These are phyloP conservation scores for Globisporangium splendens DNA, from an alignment of 352 stramenopile species.

Conservation along the genomic window DNA sequence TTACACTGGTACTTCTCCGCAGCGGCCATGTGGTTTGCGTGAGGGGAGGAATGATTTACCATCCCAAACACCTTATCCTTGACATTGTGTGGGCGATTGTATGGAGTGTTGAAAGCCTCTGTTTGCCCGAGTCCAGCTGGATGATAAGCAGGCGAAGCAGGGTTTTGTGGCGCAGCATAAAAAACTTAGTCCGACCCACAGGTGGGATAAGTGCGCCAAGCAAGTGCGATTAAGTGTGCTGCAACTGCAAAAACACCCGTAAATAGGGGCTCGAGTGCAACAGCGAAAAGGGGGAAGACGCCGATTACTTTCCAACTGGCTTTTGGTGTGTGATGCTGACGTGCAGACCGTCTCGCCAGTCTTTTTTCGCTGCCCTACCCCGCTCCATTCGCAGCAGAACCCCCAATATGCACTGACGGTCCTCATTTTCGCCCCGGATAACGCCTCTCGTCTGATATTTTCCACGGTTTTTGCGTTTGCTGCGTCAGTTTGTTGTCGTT, in stretches of 20 bases:
- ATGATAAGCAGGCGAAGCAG: constrained; percentile 6
- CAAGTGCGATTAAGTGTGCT: background rate
- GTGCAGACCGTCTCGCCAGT: background rate
- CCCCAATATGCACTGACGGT: background rate
- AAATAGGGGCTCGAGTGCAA: background rate
- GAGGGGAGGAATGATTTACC: constrained; percentile 5
- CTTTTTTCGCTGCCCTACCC: background rate
- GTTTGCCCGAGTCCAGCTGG: constrained; percentile 1
- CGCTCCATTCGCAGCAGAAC: background rate
- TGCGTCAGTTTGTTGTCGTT: no score
- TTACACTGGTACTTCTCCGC: background rate
- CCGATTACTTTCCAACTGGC: background rate
- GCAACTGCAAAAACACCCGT: background rate
- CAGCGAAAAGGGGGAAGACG: background rate
- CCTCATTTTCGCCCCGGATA: background rate
- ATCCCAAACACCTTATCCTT: constrained; percentile 20
- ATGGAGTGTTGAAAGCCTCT: background rate
- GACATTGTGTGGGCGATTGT: background rate
- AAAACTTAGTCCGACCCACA: constrained; percentile 5
- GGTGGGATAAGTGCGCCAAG: constrained; percentile 12
- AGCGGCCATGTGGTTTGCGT: constrained; percentile 8
- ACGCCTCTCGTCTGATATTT: background rate
- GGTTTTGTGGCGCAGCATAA: background rate
- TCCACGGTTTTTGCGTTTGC: background rate
- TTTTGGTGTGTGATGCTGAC: background rate